These are phyloP conservation scores for Trichoderma gracile DNA, from an alignment of 2,329 filamentous ascomycete species.

Conservation along the genomic window DNA sequence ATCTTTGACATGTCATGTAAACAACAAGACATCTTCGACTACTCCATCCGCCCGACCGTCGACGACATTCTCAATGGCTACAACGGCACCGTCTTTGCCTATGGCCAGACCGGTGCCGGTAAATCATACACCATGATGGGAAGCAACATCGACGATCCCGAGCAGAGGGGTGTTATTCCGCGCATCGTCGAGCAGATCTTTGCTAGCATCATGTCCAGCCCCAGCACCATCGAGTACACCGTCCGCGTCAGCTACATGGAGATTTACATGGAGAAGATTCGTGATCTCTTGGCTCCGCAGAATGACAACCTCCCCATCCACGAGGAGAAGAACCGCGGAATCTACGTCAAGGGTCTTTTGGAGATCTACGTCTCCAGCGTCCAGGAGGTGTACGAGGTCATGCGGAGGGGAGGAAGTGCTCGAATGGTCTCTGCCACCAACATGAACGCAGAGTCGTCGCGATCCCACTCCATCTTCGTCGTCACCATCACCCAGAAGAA, in stretches of 20 bases:
- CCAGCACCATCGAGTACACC: constrained; percentile 96
- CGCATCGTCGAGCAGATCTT: constrained; percentile 98
- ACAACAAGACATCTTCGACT: constrained; percentile 95
- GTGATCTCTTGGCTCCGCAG: constrained; percentile 86
- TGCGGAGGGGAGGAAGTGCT: constrained; percentile 86
- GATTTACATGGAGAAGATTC: constrained; percentile 99
- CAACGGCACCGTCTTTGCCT: constrained; percentile 98
- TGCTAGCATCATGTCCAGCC: constrained; percentile 87
- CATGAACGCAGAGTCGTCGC: constrained; percentile 98
- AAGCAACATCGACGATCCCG: constrained; percentile 84
- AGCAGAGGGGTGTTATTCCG: constrained; percentile 89
- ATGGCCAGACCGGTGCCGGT: constrained; percentile 96
- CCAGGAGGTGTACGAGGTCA: constrained; percentile 93
- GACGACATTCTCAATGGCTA: constrained; percentile 99
- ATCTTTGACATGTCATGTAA: constrained; percentile 93
- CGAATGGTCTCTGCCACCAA: constrained; percentile 95
- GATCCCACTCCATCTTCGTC: constrained; percentile 97
- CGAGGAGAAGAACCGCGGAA: constrained; percentile 93
- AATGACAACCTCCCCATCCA: constrained; percentile 98
- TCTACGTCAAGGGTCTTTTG: constrained; percentile 92
- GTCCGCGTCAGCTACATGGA: constrained; percentile 99
- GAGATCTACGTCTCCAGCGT: constrained; percentile 96
- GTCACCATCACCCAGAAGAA: constrained; percentile 98
- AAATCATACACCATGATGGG: constrained; percentile 95
- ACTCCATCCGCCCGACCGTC: constrained; percentile 92